Evolutionary conservation across 495 filamentous ascomycete genomes (phyloP).

Genomic region (Cercophora scortea): DNA sequence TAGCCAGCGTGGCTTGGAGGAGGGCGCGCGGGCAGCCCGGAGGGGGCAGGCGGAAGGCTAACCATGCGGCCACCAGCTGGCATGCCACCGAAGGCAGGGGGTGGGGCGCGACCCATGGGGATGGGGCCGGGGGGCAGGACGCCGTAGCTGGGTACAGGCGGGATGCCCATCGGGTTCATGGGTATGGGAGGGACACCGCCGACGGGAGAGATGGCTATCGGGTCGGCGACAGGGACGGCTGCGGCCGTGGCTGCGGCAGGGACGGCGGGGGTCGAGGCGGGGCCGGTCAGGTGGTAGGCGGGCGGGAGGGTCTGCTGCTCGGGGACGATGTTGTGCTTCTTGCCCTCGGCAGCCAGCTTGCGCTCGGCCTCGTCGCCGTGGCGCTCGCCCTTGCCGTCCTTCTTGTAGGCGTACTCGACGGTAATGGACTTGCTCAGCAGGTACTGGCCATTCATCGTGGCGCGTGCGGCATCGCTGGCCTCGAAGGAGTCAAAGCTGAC

Average conservation of each 20-base stretch:
- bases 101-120: conserved; percentile 22
- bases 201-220: background rate
- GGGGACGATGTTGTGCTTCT: conserved; percentile 83
- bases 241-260: background rate
- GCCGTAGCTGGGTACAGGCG: conserved; percentile 23
- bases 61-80: conserved; percentile 19
- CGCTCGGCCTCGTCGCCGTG: conserved; percentile 94
- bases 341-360: conserved; percentile 84
- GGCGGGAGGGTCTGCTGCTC: conserved; percentile 56
- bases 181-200: conserved; percentile 15
- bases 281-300: conserved; percentile 37
- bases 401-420: conserved; percentile 98
- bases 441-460: conserved; percentile 93
- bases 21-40: conserved; percentile 69
- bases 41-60: conserved; percentile 54
- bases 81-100: conserved; percentile 19
- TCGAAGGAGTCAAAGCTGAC: conserved; percentile 93
- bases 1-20: conserved; percentile 73
- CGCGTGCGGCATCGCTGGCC: conserved; percentile 83
- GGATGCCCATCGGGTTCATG: conserved; percentile 7
- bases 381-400: conserved; percentile 94
- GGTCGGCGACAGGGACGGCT: background rate
- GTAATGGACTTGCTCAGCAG: conserved; percentile 93
- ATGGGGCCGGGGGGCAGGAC: conserved; percentile 39
- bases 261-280: conserved; percentile 13